These are phyloP conservation scores for Amoeboaphelidium protococcarum DNA, from an alignment of 371 early-diverging fungal species.

Conservation along the genomic window DNA sequence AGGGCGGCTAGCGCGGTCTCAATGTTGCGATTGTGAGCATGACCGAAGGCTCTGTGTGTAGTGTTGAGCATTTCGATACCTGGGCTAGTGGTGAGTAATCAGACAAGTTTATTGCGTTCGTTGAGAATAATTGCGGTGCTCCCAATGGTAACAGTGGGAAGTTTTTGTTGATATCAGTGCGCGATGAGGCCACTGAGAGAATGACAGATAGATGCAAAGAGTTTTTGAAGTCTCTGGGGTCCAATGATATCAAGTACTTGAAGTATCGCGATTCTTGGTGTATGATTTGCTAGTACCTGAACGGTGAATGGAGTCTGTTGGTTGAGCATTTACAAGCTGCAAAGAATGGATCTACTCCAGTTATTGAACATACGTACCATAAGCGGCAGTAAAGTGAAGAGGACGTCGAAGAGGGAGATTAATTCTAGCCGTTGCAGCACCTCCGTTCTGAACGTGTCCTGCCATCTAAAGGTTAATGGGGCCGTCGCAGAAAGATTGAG, in stretches of 20 bases:
- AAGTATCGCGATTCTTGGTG: slow-evolving; percentile 53
- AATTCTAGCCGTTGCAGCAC: too few species aligned
- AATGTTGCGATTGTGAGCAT: slow-evolving; percentile 43
- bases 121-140: slow-evolving; percentile 30
- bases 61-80: slow-evolving; percentile 43
- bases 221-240: slow-evolving; percentile 32
- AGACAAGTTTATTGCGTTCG: slow-evolving; percentile 31
- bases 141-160: too few species aligned
- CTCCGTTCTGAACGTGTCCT: slow-evolving; percentile 17
- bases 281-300: slow-evolving; percentile 25
- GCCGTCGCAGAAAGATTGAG: slow-evolving; percentile 47
- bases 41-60: slow-evolving; percentile 28
- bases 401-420: neutral
- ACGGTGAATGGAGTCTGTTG: slow-evolving; percentile 15
- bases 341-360: neutral
- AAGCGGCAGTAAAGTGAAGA: too few species aligned
- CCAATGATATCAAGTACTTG: slow-evolving; percentile 21
- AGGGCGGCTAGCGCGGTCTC: slow-evolving; percentile 30
- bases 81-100: slow-evolving; percentile 37
- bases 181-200: slow-evolving; percentile 39
- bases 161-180: slow-evolving; percentile 32
- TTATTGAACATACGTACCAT: too few species aligned
- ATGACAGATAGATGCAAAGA: slow-evolving; percentile 24
- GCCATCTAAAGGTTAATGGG: slow-evolving; percentile 30
- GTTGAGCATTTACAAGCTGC: slow-evolving; percentile 10